These are phyloP conservation scores for Cairneyella variabilis DNA, from an alignment of 495 filamentous ascomycete genomes.

Conservation along the genomic window DNA sequence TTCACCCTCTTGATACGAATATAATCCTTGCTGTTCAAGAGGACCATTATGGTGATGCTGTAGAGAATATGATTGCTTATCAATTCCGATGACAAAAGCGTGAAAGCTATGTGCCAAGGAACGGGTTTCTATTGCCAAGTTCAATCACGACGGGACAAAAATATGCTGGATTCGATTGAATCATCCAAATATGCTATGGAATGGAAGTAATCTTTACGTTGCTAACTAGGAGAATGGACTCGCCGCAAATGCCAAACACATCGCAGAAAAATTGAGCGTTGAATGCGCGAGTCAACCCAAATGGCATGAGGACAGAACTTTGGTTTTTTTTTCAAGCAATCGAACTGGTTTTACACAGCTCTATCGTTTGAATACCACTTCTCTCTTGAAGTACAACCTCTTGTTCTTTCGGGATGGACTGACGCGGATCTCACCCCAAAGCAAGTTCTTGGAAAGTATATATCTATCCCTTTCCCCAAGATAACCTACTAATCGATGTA, in stretches of 20 bases:
- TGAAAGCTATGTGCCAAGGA: background rate
- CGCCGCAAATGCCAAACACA: background rate
- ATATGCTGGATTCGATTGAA: slow-evolving; percentile 9
- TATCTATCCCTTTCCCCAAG: no score
- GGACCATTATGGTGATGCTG: background rate
- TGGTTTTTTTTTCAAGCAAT: slow-evolving; percentile 9
- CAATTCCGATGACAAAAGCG: background rate
- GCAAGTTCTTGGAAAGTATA: no score
- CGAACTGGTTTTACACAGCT: slow-evolving; percentile 1
- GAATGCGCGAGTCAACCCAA: slow-evolving; percentile 1
- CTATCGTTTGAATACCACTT: slow-evolving; percentile 14
- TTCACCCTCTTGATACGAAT: background rate
- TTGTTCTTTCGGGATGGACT: no score
- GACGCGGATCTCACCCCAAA: no score
- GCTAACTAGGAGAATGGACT: background rate
- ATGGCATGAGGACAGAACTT: slow-evolving; percentile 2
- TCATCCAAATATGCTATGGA: slow-evolving; percentile 5
- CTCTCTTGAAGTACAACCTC: no score
- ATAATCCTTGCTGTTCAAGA: slow-evolving; percentile 3
- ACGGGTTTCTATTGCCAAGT: slow-evolving; percentile 2
- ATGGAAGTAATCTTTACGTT: background rate
- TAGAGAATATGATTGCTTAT: slow-evolving; percentile 3
- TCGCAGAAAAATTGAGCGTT: background rate
- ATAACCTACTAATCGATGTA: no score
- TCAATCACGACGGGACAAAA: slow-evolving; percentile 5